These are phyloP conservation scores for Trifolium fragiferum DNA, from an alignment of 306 rosid species.

Conservation along the genomic window DNA sequence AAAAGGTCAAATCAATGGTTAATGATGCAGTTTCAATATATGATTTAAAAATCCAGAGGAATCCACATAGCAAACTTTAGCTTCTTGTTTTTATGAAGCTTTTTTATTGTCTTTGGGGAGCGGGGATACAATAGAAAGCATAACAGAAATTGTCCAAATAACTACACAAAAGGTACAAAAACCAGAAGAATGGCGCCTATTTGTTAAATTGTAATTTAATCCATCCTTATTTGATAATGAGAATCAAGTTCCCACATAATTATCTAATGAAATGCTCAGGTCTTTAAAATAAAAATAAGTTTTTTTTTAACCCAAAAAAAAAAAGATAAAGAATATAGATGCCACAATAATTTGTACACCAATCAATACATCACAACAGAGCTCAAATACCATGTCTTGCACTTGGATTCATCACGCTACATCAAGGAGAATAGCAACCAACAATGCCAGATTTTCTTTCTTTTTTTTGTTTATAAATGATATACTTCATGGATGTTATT, in stretches of 20 bases:
- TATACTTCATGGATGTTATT: constrained; percentile 7
- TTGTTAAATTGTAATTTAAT: constrained; percentile 2
- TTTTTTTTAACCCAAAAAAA: too few species aligned
- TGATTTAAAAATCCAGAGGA: constrained; percentile 19
- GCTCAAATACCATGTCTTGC: constrained; percentile 34
- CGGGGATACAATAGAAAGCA: neutral
- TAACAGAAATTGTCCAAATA: neutral
- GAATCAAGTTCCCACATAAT: constrained; percentile 34
- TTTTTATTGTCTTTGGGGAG: neutral
- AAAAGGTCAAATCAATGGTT: constrained; percentile 14
- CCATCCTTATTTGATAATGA: constrained; percentile 29
- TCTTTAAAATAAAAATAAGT: constrained; percentile 5
- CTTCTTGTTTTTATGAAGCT: constrained; percentile 13
- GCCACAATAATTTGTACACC: constrained; percentile 19
- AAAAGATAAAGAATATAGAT: constrained; percentile 11
- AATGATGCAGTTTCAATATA: constrained; percentile 16
- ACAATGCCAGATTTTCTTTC: constrained; percentile 8
- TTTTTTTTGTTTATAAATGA: neutral
- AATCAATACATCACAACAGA: constrained; percentile 6
- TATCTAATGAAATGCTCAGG: constrained; percentile 26
- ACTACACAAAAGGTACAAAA: constrained; percentile 15
- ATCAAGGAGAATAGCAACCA: constrained; percentile 1
- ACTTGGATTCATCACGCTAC: constrained; percentile 18
- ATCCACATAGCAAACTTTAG: constrained; percentile 1
- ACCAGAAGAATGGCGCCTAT: constrained; percentile 25